Conservation (phyloP, 495 filamentous ascomycete genomes). For the Aspergillus conjunctus region DNA sequence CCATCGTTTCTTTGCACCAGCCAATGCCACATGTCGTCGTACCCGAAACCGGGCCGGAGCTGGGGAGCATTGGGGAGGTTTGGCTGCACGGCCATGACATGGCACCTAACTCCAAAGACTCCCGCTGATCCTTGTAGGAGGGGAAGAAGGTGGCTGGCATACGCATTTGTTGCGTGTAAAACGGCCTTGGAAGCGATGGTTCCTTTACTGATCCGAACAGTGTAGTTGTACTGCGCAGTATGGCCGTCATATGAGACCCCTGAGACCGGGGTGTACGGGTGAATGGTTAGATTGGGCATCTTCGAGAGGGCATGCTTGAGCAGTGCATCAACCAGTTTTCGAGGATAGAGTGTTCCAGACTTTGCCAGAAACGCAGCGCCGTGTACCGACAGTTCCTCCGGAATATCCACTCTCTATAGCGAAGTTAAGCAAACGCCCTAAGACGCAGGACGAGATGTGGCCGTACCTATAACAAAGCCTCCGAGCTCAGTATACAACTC, state of each 20-base stretch:
- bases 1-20: neutral
- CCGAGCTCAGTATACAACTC: neutral
- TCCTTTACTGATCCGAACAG: neutral
- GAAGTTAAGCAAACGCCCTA: neutral
- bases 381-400: neutral
- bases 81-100: neutral
- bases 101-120: neutral
- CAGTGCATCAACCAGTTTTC: neutral
- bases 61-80: neutral
- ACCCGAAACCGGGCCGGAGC: neutral
- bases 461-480: neutral
- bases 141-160: neutral
- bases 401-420: neutral
- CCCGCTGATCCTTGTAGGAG: neutral
- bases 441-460: neutral
- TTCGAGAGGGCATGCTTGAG: neutral
- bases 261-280: neutral
- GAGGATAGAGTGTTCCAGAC: neutral
- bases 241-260: neutral
- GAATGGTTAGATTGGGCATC: neutral
- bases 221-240: neutral
- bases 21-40: neutral
- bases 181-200: neutral
- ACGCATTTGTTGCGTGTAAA: neutral
- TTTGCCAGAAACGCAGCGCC: neutral